Conservation (phyloP, 192 early-diverging fungal species). For the Phlyctochytrium arcticum region DNA sequence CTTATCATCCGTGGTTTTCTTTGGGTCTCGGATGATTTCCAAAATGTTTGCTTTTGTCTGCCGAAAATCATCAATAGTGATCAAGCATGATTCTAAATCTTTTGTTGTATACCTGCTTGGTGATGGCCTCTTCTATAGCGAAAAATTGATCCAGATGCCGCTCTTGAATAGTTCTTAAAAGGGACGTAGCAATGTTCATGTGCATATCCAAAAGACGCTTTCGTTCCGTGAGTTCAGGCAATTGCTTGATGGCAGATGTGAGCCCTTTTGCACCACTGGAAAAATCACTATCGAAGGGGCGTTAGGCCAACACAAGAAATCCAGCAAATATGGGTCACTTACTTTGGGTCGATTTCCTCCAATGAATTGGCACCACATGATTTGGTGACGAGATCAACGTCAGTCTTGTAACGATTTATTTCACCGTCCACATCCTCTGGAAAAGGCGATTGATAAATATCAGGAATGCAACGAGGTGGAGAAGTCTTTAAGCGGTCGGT, state of each 20-base stretch:
- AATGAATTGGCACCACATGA: constrained; percentile 77
- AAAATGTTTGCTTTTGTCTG: constrained; percentile 73
- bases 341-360: constrained; percentile 68
- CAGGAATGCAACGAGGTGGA: background rate
- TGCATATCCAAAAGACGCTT: constrained; percentile 96
- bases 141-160: constrained; percentile 92
- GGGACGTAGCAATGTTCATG: constrained; percentile 91
- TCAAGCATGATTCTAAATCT: constrained; percentile 1
- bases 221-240: constrained; percentile 92
- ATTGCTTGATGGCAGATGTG: constrained; percentile 82
- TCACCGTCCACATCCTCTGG: constrained; percentile 86
- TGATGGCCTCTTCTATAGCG: constrained; percentile 87
- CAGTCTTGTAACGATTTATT: constrained; percentile 89
- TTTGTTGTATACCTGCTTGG: constrained; percentile 56
- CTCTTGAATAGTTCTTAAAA: constrained; percentile 87
- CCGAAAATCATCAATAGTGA: background rate
- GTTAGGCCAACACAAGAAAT: background rate
- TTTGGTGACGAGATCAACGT: constrained; percentile 87
- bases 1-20: constrained; percentile 82
- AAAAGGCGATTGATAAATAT: background rate
- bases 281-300: constrained; percentile 54
- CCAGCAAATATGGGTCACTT: background rate
- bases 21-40: constrained; percentile 78
- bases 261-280: constrained; percentile 81
- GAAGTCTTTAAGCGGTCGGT: background rate